These are phyloP conservation scores for Simplicillium aogashimaense DNA, from an alignment of 2,329 filamentous ascomycete genomes.

Conservation along the genomic window DNA sequence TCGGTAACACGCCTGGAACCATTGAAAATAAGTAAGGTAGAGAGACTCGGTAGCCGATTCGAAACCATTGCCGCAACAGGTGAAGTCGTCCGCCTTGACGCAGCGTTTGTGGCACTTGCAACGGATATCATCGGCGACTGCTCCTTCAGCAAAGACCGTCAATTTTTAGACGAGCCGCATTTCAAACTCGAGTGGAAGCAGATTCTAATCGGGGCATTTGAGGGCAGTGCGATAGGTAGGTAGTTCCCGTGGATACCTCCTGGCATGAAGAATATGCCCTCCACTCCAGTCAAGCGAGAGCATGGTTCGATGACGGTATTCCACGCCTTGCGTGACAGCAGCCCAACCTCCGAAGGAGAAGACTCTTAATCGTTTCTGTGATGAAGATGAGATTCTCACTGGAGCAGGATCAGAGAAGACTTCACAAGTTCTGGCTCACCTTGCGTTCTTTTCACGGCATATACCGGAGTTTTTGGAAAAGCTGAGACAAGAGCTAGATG, in stretches of 20 bases:
- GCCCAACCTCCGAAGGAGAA: slow-evolving; percentile 9
- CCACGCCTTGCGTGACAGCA: slow-evolving; percentile 7
- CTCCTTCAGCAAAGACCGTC: slow-evolving; percentile 8
- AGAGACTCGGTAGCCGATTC: too few relatives aligned
- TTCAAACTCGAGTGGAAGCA: slow-evolving; percentile 13
- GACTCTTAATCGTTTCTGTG: slow-evolving; percentile 9
- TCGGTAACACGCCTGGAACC: too few relatives aligned
- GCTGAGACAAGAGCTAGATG: too few relatives aligned
- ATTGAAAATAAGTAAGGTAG: too few relatives aligned
- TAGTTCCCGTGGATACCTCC: too few relatives aligned
- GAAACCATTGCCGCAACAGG: too few relatives aligned
- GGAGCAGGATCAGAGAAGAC: slow-evolving; percentile 14
- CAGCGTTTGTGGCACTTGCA: too few relatives aligned
- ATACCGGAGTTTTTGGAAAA: too few relatives aligned
- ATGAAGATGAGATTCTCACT: slow-evolving; percentile 10
- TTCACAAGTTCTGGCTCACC: slow-evolving; percentile 2
- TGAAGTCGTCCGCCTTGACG: too few relatives aligned
- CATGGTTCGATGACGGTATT: neutral
- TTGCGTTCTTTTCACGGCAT: neutral
- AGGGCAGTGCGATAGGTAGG: slow-evolving; percentile 7
- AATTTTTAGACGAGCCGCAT: slow-evolving; percentile 19
- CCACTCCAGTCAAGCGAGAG: too few relatives aligned
- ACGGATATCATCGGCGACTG: too few relatives aligned
- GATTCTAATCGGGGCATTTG: slow-evolving; percentile 9
- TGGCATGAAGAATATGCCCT: too few relatives aligned